Conservation (phyloP, 2,329 filamentous ascomycete species). For the Colletotrichum orbiculare region DNA sequence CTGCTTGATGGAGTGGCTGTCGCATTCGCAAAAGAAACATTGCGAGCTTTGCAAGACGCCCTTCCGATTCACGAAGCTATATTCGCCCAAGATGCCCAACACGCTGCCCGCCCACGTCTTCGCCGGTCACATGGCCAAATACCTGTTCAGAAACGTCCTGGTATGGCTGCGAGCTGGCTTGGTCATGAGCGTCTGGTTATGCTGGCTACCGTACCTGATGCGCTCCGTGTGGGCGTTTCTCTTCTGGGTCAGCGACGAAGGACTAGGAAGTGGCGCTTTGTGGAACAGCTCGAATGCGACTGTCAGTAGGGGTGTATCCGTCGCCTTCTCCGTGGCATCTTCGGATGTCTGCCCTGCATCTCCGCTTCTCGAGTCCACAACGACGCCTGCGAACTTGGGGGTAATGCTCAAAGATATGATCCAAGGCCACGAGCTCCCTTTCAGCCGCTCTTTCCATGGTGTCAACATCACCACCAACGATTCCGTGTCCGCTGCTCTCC, state of each 20-base stretch:
- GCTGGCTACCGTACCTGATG: conserved; percentile 89
- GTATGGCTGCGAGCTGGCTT: conserved; percentile 83
- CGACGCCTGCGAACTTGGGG: conserved; percentile 42
- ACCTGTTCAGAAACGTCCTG: conserved; percentile 76
- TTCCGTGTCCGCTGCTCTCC: conserved; percentile 46
- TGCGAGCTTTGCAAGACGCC: conserved; percentile 99
- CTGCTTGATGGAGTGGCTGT: conserved; percentile 98
- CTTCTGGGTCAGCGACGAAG: conserved; percentile 94
- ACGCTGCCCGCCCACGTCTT: conserved; percentile 85
- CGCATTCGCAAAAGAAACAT: conserved; percentile 98
- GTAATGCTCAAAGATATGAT: conserved; percentile 48
- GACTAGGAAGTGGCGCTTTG: conserved; percentile 54
- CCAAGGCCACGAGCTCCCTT: conserved; percentile 42
- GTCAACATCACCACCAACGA: conserved; percentile 48
- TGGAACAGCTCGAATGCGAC: conserved; percentile 35
- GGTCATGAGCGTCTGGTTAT: conserved; percentile 88
- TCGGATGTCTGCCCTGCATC: conserved; percentile 48
- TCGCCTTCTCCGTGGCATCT: conserved; percentile 38
- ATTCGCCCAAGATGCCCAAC: conserved; percentile 92
- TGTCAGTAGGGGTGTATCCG: conserved; percentile 29
- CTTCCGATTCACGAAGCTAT: conserved; percentile 98
- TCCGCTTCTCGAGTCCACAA: conserved; percentile 47
- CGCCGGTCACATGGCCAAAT: conserved; percentile 78
- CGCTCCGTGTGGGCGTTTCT: conserved; percentile 91
- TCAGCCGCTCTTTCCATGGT: conserved; percentile 42